Conservation (phyloP, 495 filamentous ascomycete genomes). For the Penicillium pulvis region DNA sequence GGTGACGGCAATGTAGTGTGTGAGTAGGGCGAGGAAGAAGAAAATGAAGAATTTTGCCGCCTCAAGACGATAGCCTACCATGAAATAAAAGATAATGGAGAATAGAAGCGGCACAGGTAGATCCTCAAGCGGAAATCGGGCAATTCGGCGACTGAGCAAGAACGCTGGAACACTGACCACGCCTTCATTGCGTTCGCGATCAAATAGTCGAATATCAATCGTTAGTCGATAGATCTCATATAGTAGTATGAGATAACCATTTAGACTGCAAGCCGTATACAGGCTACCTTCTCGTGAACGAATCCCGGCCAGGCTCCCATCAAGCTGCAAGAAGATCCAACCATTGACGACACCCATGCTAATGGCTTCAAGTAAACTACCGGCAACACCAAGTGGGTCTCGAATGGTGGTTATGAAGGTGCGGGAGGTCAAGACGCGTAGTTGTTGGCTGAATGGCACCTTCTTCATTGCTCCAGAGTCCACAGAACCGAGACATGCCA, state of each 20-base stretch:
- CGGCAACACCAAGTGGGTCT: conserved; percentile 71
- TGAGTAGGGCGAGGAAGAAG: conserved; percentile 61
- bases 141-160: conserved; percentile 63
- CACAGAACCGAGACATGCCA: not conserved
- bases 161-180: conserved; percentile 68
- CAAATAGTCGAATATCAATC: conserved; percentile 71
- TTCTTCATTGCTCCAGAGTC: conserved; percentile 19
- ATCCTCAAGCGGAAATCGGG: conserved; percentile 67
- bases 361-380: conserved; percentile 64
- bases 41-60: conserved; percentile 68
- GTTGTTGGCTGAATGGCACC: conserved; percentile 58
- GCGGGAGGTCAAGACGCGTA: conserved; percentile 63
- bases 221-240: conserved; percentile 73
- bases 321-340: conserved; percentile 67
- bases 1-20: conserved; percentile 67
- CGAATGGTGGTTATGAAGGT: conserved; percentile 67
- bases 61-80: conserved; percentile 67
- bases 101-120: conserved; percentile 68
- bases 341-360: conserved; percentile 68
- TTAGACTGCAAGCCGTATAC: conserved; percentile 65
- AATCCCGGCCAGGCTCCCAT: conserved; percentile 58
- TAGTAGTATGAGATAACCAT: conserved; percentile 72
- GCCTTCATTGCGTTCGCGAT: conserved; percentile 70
- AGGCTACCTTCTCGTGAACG: conserved; percentile 65
- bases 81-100: conserved; percentile 71